These are phyloP conservation scores for Climacium dendroides DNA, from an alignment of 225 moss, liverwort and hornwort species.

Conservation along the genomic window DNA sequence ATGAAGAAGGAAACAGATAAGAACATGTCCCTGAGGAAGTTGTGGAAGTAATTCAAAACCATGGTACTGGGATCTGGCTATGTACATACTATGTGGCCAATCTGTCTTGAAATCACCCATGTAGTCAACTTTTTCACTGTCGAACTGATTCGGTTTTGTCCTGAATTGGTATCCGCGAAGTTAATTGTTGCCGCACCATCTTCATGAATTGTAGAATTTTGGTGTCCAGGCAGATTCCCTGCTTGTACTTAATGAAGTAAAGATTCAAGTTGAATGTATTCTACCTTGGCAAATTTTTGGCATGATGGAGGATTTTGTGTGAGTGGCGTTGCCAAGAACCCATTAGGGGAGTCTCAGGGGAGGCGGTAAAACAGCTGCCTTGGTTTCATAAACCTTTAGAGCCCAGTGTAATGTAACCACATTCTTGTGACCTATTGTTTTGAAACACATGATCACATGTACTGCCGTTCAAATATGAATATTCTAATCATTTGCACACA, in stretches of 20 bases:
- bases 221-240: not conserved
- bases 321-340: not conserved
- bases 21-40: constrained; percentile 95
- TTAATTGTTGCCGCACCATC: not conserved
- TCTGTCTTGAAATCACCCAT: not conserved
- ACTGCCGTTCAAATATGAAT: not conserved
- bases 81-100: constrained; percentile 22
- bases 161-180: not conserved
- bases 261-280: not conserved
- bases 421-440: not conserved
- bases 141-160: not conserved
- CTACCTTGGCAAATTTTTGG: not conserved
- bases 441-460: not conserved
- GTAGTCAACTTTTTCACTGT: not conserved
- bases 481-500: no score
- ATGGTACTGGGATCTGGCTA: constrained; percentile 9
- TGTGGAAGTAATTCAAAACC: constrained; percentile 60
- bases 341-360: no score
- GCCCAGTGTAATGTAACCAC: not conserved
- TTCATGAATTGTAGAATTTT: not conserved
- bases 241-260: not conserved
- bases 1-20: constrained; percentile 99
- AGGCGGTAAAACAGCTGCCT: not conserved
- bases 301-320: not conserved
- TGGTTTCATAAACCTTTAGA: not conserved